Evolutionary conservation across 1,139 yeast species (phyloP).

Genomic region (Saccharomyces hybrid): DNA sequence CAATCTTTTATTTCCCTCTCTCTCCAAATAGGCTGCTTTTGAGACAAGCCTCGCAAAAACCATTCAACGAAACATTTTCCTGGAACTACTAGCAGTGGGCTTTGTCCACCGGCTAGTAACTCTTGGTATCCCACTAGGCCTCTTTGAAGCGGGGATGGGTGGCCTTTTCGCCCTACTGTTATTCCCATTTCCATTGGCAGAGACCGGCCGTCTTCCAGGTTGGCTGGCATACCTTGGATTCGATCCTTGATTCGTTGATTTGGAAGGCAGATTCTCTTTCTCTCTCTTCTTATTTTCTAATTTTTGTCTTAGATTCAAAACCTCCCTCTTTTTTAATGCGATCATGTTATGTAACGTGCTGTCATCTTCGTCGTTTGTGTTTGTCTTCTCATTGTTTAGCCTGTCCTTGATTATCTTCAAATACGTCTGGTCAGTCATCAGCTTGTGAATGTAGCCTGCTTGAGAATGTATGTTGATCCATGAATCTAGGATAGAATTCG

Average conservation of each 20-base stretch:
- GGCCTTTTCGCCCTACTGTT: slow-evolving; percentile 5
- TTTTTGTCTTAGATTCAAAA: slow-evolving; percentile 17
- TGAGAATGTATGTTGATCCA: slow-evolving; percentile 31
- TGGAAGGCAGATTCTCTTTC: slow-evolving; percentile 4
- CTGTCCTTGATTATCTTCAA: slow-evolving; percentile 14
- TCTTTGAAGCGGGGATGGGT: slow-evolving; percentile 1
- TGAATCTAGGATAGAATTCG: slow-evolving; percentile 27
- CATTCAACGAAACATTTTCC: neutral
- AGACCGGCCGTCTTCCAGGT: slow-evolving; percentile 2
- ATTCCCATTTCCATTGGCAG: neutral
- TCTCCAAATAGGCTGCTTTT: neutral
- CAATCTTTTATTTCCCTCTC: neutral
- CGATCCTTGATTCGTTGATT: neutral
- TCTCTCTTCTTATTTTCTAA: slow-evolving; percentile 11
- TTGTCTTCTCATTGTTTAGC: slow-evolving; percentile 1
- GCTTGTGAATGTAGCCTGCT: slow-evolving; percentile 26
- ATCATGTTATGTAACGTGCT: slow-evolving; percentile 12
- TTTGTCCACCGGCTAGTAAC: slow-evolving; percentile 2
- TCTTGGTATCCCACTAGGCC: slow-evolving; percentile 2
- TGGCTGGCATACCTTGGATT: neutral
- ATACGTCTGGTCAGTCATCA: slow-evolving; percentile 23
- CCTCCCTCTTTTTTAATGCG: slow-evolving; percentile 14
- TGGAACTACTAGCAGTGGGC: slow-evolving; percentile 6
- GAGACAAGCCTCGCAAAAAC: neutral
- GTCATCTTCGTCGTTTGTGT: slow-evolving; percentile 9